A percentile compares a stretch with the other conserved stretches of the same genome.
These are phyloP conservation scores for Alternaria sp. DNA, from an alignment of 2,329 filamentous ascomycete species.

Conservation along the genomic window DNA sequence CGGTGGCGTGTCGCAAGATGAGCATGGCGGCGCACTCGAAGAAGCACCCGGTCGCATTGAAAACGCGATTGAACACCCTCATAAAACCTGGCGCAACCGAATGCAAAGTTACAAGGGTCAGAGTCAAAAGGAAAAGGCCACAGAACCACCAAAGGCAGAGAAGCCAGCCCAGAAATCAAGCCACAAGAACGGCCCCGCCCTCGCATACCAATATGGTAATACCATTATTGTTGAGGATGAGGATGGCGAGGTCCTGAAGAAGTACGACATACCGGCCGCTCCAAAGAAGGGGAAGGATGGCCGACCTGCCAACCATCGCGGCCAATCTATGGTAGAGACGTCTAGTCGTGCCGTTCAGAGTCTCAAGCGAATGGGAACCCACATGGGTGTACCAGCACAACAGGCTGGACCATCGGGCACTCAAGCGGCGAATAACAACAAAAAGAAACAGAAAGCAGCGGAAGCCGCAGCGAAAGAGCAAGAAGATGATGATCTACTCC, in stretches of 20 bases:
- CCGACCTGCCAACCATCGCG: conserved; percentile 41
- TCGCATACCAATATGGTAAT: conserved; percentile 85
- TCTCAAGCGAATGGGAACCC: conserved; percentile 62
- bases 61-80: conserved; percentile 49
- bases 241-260: conserved; percentile 85
- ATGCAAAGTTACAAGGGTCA: conserved; percentile 58
- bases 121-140: conserved; percentile 48
- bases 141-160: conserved; percentile 42
- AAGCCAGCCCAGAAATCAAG: conserved; percentile 47
- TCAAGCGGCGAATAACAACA: conserved; percentile 23
- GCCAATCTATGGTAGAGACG: conserved; percentile 39
- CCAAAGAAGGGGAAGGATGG: conserved; percentile 43
- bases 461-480: conserved; percentile 52
- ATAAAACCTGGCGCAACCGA: conserved; percentile 54
- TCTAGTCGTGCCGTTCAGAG: conserved; percentile 54
- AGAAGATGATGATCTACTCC: conserved; percentile 73
- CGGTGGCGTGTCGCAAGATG: conserved; percentile 56
- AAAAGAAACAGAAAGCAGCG: conserved; percentile 30
- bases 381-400: conserved; percentile 56
- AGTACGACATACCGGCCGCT: conserved; percentile 74
- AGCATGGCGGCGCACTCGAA: conserved; percentile 56
- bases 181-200: conserved; percentile 70
- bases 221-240: conserved; percentile 91
- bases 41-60: conserved; percentile 48
- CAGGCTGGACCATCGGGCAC: conserved; percentile 36